Evolutionary conservation across 2,329 filamentous ascomycete species (phyloP).

Genomic region (Colletotrichum zoysiae): DNA sequence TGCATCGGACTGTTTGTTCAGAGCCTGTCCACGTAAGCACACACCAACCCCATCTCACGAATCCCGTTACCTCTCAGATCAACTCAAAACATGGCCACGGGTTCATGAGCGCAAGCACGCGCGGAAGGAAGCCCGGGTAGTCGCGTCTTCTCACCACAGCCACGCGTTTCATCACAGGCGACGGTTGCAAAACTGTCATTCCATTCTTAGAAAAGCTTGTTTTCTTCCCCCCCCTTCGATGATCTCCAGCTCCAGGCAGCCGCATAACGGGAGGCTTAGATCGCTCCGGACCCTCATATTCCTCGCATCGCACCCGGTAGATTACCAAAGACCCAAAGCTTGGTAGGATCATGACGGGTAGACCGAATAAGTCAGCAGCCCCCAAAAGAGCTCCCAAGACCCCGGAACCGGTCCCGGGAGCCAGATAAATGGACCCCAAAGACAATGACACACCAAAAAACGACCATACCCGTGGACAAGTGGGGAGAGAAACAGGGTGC

Average conservation of each 20-base stretch:
- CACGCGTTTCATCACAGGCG: conserved; percentile 13
- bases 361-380: neutral
- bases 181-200: conserved; percentile 2
- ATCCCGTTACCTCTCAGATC: neutral
- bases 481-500: conserved; percentile 8
- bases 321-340: neutral
- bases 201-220: conserved; percentile 7
- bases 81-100: conserved; percentile 7
- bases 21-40: conserved; percentile 4
- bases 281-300: neutral
- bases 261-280: conserved; percentile 1
- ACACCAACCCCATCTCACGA: neutral
- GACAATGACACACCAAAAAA: neutral
- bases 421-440: neutral
- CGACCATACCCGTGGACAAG: conserved; percentile 4
- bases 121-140: neutral
- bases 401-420: neutral
- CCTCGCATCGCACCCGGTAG: neutral
- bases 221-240: neutral
- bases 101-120: neutral
- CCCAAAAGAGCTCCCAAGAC: neutral
- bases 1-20: neutral
- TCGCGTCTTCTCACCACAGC: conserved; percentile 11
- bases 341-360: neutral
- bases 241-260: neutral